These are phyloP conservation scores for Starmerella powellii DNA, from an alignment of 805 yeast species.

Conservation along the genomic window DNA sequence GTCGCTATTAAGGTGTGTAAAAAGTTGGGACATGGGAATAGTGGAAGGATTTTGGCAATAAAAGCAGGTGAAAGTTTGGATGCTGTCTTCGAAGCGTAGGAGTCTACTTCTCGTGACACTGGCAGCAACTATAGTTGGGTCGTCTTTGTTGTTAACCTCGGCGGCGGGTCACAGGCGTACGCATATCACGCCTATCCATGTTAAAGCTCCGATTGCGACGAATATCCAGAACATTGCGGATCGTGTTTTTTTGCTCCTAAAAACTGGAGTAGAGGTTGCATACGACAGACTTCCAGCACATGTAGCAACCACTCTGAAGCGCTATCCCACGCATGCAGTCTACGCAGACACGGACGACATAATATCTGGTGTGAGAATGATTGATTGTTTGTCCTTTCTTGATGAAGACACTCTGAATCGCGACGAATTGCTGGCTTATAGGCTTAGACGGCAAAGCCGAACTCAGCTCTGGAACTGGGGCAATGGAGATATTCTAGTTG, in stretches of 20 bases:
- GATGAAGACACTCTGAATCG: conserved; percentile 20
- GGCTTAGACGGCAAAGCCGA: conserved; percentile 22
- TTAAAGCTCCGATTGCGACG: too few species aligned
- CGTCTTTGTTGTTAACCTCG: too few species aligned
- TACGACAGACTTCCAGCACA: conserved; percentile 32
- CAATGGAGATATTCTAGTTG: conserved; percentile 7
- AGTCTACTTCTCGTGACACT: too few species aligned
- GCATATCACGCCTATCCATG: too few species aligned
- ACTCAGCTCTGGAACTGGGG: conserved; percentile 22
- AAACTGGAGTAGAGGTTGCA: conserved; percentile 29
- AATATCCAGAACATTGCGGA: conserved; percentile 1
- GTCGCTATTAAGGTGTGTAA: too few species aligned
- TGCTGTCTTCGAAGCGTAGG: too few species aligned
- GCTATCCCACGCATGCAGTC: conserved; percentile 27
- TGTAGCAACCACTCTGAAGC: conserved; percentile 27
- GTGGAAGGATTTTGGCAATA: too few species aligned
- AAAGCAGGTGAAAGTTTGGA: too few species aligned
- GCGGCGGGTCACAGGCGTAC: too few species aligned
- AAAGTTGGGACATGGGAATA: too few species aligned
- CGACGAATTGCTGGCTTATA: conserved; percentile 20
- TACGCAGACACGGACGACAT: conserved; percentile 29
- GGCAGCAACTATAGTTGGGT: too few species aligned
- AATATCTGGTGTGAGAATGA: conserved; percentile 28
- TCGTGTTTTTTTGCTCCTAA: conserved; percentile 28
- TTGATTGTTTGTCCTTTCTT: conserved; percentile 26